These are phyloP conservation scores for Zygoascus meyerae DNA, from an alignment of 1,139 yeast genomes.

Conservation along the genomic window DNA sequence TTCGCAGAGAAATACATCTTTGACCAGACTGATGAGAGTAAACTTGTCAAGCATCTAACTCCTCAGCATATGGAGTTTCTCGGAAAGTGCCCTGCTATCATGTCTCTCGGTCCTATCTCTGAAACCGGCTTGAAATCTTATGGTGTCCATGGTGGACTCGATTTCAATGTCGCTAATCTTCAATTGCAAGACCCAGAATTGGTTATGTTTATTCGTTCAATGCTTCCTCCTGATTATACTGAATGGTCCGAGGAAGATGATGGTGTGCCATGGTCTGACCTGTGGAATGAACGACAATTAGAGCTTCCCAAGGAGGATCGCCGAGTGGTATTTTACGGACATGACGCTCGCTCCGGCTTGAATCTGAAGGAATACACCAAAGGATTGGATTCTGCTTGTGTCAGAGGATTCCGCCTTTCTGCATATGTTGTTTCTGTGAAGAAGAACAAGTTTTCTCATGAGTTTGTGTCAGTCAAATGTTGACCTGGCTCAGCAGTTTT, in stretches of 20 bases:
- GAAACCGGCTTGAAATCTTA: slow-evolving; percentile 43
- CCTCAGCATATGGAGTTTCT: slow-evolving; percentile 57
- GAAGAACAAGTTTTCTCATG: slow-evolving; percentile 4
- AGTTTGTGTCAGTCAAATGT: slow-evolving; percentile 9
- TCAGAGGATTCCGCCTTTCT: slow-evolving; percentile 61
- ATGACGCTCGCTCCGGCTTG: slow-evolving; percentile 77
- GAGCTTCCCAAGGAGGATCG: slow-evolving; percentile 30
- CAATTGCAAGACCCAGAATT: slow-evolving; percentile 58
- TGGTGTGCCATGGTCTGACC: slow-evolving; percentile 53
- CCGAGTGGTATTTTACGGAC: slow-evolving; percentile 77
- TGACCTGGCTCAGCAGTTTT: neutral
- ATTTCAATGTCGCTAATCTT: slow-evolving; percentile 51
- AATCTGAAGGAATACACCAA: slow-evolving; percentile 57
- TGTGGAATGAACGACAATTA: slow-evolving; percentile 53
- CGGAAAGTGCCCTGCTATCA: slow-evolving; percentile 58
- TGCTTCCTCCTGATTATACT: slow-evolving; percentile 52
- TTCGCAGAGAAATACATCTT: slow-evolving; percentile 6
- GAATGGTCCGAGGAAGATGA: slow-evolving; percentile 49
- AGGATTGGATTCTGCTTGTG: slow-evolving; percentile 83
- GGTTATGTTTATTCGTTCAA: slow-evolving; percentile 56
- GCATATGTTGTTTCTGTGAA: slow-evolving; percentile 49
- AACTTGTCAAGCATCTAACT: slow-evolving; percentile 52
- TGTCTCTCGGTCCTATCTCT: slow-evolving; percentile 58
- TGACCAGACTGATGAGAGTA: slow-evolving; percentile 37
- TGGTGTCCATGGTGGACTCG: slow-evolving; percentile 75